phyloP scores from a whole-genome alignment of 2,329 filamentous ascomycete species.

The Malbranchea cinnamomea region DNA sequence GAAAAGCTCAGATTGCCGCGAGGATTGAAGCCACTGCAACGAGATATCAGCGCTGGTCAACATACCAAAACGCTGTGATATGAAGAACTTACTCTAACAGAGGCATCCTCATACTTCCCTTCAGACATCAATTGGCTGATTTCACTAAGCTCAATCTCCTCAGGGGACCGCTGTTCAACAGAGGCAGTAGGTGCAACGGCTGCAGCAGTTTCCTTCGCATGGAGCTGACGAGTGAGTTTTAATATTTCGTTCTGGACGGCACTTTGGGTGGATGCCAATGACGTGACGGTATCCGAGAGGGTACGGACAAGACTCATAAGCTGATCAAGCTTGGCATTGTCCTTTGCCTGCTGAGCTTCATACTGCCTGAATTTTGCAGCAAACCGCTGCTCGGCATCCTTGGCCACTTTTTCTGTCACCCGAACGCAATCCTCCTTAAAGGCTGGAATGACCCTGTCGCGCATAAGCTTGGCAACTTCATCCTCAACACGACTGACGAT shows the following conservation, averaged over 20 bases:
- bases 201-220: conserved; percentile 10
- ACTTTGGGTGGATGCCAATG: conserved; percentile 28
- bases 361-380: conserved; percentile 36
- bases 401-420: conserved; percentile 51
- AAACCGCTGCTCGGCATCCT: conserved; percentile 51
- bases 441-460: conserved; percentile 49
- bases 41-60: no score
- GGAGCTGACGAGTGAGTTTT: conserved; percentile 19
- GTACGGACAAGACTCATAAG: conserved; percentile 39
- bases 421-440: conserved; percentile 51
- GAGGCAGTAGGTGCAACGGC: conserved; percentile 12
- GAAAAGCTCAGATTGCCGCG: conserved; percentile 44
- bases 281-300: conserved; percentile 38
- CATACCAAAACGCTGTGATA: no score
- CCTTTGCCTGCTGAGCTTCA: conserved; percentile 37
- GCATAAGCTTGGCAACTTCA: conserved; percentile 47
- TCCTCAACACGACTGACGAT: conserved; percentile 55
- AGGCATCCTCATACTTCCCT: conserved; percentile 29
- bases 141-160: conserved; percentile 28
- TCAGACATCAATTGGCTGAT: conserved; percentile 26
- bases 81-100: conserved; percentile 25
- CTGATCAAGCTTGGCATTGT: conserved; percentile 46
- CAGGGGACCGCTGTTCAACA: conserved; percentile 13
- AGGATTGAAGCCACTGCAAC: conserved; percentile 45
- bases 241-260: conserved; percentile 28